phyloP scores from a whole-genome alignment of 2,329 filamentous ascomycete species.

The Fusarium sp. region DNA sequence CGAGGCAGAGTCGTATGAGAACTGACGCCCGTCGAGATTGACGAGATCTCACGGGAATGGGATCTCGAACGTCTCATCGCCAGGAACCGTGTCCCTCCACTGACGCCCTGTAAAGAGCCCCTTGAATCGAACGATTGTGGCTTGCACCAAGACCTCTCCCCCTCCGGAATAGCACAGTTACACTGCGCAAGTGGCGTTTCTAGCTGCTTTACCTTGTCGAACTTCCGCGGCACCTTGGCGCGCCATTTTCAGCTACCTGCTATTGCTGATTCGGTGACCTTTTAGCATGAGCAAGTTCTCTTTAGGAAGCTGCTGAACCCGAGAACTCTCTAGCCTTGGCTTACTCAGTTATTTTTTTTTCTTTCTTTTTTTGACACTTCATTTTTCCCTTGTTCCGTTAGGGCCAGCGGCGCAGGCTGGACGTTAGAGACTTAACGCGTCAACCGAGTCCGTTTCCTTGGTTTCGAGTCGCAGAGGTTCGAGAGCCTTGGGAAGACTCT shows the following conservation, averaged over 20 bases:
- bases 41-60: background rate
- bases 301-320: background rate
- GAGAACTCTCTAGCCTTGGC: background rate
- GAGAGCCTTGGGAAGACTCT: background rate
- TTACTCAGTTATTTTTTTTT: background rate
- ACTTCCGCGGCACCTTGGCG: background rate
- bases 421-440: background rate
- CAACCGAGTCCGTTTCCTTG: background rate
- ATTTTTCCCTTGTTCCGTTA: background rate
- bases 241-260: background rate
- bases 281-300: background rate
- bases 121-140: slow-evolving; percentile 3
- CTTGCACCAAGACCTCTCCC: background rate
- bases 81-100: background rate
- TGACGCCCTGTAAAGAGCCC: background rate
- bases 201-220: background rate
- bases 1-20: background rate
- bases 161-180: background rate
- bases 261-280: background rate
- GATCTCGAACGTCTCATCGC: background rate
- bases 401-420: background rate
- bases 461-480: background rate
- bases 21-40: background rate
- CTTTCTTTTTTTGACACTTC: background rate
- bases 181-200: background rate